Evolutionary conservation across 2,329 filamentous ascomycete species (phyloP).

Genomic region (Aspergillus quadricinctus): DNA sequence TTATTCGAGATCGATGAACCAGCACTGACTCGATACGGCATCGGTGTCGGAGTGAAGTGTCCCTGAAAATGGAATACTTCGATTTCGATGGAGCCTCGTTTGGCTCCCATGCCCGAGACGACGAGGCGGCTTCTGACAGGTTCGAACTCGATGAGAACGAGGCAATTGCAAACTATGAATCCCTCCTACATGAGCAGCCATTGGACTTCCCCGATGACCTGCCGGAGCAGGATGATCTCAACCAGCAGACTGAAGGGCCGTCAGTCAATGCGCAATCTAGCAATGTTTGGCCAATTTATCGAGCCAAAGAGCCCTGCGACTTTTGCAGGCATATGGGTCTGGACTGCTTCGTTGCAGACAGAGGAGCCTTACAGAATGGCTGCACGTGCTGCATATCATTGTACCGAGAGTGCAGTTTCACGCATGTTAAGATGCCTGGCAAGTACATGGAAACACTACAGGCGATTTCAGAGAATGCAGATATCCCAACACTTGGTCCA

Average conservation of each 20-base stretch:
- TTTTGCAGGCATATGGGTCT: conserved; percentile 45
- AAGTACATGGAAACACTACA: conserved; percentile 43
- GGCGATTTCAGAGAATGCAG: conserved; percentile 40
- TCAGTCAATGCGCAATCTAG: conserved; percentile 20
- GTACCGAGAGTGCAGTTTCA: conserved; percentile 46
- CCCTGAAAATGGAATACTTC: conserved; percentile 43
- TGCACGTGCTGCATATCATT: conserved; percentile 48
- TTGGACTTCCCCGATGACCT: conserved; percentile 35
- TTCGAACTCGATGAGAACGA: conserved; percentile 38
- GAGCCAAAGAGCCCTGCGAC: conserved; percentile 43
- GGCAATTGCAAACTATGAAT: conserved; percentile 33
- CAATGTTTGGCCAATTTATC: conserved; percentile 40
- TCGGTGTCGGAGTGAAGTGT: neutral
- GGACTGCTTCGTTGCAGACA: conserved; percentile 44
- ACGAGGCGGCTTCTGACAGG: conserved; percentile 37
- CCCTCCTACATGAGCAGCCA: conserved; percentile 40
- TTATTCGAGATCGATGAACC: neutral
- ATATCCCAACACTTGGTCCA: conserved; percentile 34
- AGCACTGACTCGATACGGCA: neutral
- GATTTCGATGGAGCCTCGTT: conserved; percentile 45
- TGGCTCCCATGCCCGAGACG: conserved; percentile 31
- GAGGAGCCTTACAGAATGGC: conserved; percentile 41
- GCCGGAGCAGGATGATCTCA: conserved; percentile 18
- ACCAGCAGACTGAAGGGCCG: conserved; percentile 15
- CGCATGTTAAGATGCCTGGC: conserved; percentile 37